Base-by-base conservation (phyloP, 176 grass and related monocot species). In the Oryza meridionalis region DNA sequence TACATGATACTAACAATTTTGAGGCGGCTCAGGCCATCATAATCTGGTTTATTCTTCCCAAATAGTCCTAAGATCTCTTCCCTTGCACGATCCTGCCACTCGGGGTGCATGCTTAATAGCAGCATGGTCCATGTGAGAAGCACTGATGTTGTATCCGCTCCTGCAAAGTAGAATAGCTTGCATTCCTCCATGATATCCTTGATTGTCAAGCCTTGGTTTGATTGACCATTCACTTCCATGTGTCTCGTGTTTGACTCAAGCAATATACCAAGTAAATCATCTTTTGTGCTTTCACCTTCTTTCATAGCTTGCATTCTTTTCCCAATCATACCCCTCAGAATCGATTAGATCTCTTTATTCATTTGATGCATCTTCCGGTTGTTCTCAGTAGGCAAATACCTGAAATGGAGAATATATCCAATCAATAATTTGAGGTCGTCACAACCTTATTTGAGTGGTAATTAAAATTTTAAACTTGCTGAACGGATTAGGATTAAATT, bases 81-180 rank as follows among this genome's bases (percentile, higher is more conserved):
- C 14, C 89, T 85, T 1, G 92, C 94, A 25, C 85, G 82, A 65
- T 78, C 76, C 75, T 94, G 94, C 92, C 92, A 97, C 31, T 85
- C 77, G 0, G 91, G 89, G 77, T 97, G 82, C 88, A 94, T 90
- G 69, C 92, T 90, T 3, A 97, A 64, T 5, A 89, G 11, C 5
- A 92, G 31, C 87, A 97, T 89, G 3, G 94, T 90, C 91, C 91
- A 97, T 1, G 92, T 97, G 25, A 97, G 87, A 40, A 97, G 58
- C 45, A 92, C 85, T 0, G 94, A 82, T 0, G 94, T 97, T 17
- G 90, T 97, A 70, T 97, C 90, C 68, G 88, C 86, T n/a, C 94
- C 94, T 31, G 94, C 92, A 73, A 97, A 94, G 75, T 97, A 97
- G 79, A 94, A 90, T 0, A 97, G 5, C 78, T 94, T 97, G 80